Conservation (phyloP, 140 eudicot genomes). For the Anethum foeniculum region DNA sequence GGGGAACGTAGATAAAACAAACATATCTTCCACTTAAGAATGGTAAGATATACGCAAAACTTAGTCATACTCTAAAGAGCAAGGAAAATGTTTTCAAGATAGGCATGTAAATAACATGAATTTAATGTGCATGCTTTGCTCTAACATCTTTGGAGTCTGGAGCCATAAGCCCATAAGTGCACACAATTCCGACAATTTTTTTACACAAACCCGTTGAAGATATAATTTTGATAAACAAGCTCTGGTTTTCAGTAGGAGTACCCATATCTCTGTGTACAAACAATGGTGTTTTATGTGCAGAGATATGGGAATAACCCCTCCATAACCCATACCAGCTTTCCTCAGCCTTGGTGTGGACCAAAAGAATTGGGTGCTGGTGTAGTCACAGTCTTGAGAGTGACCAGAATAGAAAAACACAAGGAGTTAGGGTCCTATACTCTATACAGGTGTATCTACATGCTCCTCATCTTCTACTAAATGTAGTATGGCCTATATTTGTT, state of each 20-base stretch:
- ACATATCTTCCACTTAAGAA: neutral
- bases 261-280: neutral
- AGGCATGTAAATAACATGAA: neutral
- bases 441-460: neutral
- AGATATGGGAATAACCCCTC: neutral
- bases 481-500: slow-evolving; percentile 2
- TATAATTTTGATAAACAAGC: neutral
- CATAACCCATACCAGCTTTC: neutral
- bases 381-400: slow-evolving; percentile 9
- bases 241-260: neutral
- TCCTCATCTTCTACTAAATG: neutral
- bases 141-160: neutral
- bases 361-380: neutral
- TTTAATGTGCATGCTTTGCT: neutral
- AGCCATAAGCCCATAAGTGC: neutral
- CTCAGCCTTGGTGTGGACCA: neutral
- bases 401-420: neutral
- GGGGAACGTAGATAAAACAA: neutral
- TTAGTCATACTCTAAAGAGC: neutral
- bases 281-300: neutral
- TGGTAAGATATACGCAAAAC: neutral
- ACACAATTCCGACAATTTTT: neutral
- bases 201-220: neutral
- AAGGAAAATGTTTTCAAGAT: neutral
- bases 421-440: neutral